phyloP scores from a whole-genome alignment of 768 basidiomycete species.

The Mycena haematopus region DNA sequence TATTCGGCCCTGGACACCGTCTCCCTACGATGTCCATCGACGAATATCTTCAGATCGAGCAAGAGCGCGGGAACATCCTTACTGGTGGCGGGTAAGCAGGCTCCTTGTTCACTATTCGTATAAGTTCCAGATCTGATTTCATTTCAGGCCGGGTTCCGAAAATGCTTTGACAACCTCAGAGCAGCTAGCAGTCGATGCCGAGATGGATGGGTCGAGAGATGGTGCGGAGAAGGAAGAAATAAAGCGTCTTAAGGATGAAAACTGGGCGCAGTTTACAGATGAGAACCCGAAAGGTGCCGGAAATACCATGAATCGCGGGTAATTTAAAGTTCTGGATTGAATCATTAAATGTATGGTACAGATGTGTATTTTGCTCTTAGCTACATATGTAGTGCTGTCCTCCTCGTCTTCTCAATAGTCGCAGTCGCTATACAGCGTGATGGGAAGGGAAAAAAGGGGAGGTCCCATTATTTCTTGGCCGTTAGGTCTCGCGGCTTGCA shows the following conservation, averaged over 20 bases:
- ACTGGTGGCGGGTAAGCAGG: slow-evolving; percentile 81
- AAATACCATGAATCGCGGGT: slow-evolving; percentile 96
- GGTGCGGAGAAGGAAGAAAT: slow-evolving; percentile 76
- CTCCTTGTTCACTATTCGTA: neutral
- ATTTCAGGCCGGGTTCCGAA: slow-evolving; percentile 67
- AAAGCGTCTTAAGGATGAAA: slow-evolving; percentile 85
- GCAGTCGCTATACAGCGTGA: too few species aligned
- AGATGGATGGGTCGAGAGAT: slow-evolving; percentile 79
- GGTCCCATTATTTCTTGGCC: too few species aligned
- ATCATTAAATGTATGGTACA: slow-evolving; percentile 20
- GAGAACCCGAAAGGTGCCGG: slow-evolving; percentile 89
- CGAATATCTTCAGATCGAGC: slow-evolving; percentile 90
- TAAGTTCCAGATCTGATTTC: slow-evolving; percentile 16
- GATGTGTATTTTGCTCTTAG: neutral
- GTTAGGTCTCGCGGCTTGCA: too few species aligned
- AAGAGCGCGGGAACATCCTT: slow-evolving; percentile 83
- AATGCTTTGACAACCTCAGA: slow-evolving; percentile 75
- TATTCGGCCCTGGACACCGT: slow-evolving; percentile 84
- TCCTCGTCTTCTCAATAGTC: too few species aligned
- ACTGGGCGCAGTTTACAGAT: slow-evolving; percentile 91
- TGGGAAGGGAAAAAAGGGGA: too few species aligned
- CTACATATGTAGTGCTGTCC: too few species aligned
- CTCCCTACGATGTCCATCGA: slow-evolving; percentile 96
- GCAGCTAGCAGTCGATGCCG: slow-evolving; percentile 77
- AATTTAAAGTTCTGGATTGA: slow-evolving; percentile 29